Base-by-base conservation (phyloP, 495 filamentous ascomycete genomes). In the Talaromyces liani region DNA sequence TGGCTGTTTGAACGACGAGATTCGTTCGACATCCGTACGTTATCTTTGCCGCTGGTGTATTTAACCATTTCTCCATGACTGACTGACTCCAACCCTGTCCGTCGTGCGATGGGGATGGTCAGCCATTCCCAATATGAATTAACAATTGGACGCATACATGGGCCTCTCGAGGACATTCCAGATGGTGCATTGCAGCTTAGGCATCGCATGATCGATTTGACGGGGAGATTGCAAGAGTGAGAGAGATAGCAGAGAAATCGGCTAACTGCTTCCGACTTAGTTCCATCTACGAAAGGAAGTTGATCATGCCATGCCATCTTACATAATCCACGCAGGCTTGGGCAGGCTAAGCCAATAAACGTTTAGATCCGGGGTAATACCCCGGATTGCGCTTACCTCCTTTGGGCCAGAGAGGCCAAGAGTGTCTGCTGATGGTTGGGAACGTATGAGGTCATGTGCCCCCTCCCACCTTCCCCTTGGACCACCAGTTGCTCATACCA, bases 391-490 rank as follows among this genome's bases (percentile, higher is more conserved):
- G 41, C 41, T 47, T n/a, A 20, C 14, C 41, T 18, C 41, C 20
- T 47, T 47, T 18, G 41, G 34, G 10, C 10, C 34, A 14, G 9
- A 39, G 34, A 39, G 10, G 34, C 14, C 7, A 47, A n/a, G 41
- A 47, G 41, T 20, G 41, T 47, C 41, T 47, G 41, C 41, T 47
- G 41, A 47, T 47, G 41, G 41, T 39, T 47, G 41, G 41, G 14
- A 47, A 47, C 41, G 16, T 47, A 58, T 58, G 55, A 58, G 55
- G 55, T 58, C 55, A 58, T 58, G 55, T 58, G 55, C 29, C 29
- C 55, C 54, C 27, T 57, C 22, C 22, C 22, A 24, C 54, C 6
- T 20, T 29, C 25, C 51, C 51, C 51, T 55, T 55, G 10, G 22
- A 24, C 18, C 51, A 33, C 31, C 7, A 6, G 9, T 33, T 33